Conservation (phyloP, 805 yeast genomes). For the Tetrapisispora nanseiensis region DNA sequence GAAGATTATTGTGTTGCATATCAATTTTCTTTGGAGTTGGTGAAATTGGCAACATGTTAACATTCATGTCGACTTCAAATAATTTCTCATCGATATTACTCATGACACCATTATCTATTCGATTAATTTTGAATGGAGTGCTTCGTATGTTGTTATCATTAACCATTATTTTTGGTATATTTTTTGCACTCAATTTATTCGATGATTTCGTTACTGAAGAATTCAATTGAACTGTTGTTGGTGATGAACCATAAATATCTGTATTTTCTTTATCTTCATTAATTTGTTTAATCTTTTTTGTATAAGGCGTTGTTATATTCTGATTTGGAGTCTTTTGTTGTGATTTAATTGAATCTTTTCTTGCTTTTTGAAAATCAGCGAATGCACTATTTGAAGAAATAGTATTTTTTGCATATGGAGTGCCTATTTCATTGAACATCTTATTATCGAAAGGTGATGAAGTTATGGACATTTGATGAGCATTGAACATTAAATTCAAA, state of each 20-base stretch:
- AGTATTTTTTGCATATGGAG: constrained; percentile 20
- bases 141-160: not conserved
- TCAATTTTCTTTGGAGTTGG: constrained; percentile 25
- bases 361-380: constrained; percentile 27
- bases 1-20: not conserved
- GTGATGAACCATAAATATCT: constrained; percentile 27
- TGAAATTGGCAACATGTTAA: constrained; percentile 16
- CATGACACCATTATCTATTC: constrained; percentile 4
- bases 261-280: constrained; percentile 7
- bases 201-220: constrained; percentile 27
- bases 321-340: constrained; percentile 10
- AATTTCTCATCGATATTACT: constrained; percentile 14
- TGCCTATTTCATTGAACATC: constrained; percentile 24
- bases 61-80: constrained; percentile 10
- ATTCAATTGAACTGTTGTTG: constrained; percentile 29
- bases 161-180: constrained; percentile 11
- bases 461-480: constrained; percentile 14
- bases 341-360: constrained; percentile 15
- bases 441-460: constrained; percentile 29
- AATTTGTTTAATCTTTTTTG: not conserved
- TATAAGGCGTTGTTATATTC: constrained; percentile 1
- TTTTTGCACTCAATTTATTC: constrained; percentile 11
- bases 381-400: constrained; percentile 26
- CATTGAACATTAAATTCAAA: constrained; percentile 27
- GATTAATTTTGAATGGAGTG: not conserved